These are phyloP conservation scores for Pyricularia sp. DNA, from an alignment of 2,329 filamentous ascomycete species.

Conservation along the genomic window DNA sequence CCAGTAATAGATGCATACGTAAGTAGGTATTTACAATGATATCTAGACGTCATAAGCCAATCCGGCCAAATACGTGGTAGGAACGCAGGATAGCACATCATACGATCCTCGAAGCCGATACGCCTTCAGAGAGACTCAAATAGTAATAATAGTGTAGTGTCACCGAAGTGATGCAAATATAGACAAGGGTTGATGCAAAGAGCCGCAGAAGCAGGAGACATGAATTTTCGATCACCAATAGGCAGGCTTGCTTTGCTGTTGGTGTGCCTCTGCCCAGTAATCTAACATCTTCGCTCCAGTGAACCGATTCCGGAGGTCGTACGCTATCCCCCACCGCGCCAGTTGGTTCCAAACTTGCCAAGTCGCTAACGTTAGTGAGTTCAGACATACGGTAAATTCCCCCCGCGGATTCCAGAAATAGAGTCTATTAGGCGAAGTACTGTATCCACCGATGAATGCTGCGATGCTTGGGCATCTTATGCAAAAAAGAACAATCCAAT, in stretches of 20 bases:
- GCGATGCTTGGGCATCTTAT: neutral
- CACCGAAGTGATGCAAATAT: neutral
- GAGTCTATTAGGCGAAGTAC: neutral
- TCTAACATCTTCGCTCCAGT: neutral
- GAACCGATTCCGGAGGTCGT: neutral
- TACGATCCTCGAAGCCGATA: neutral
- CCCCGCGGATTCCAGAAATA: neutral
- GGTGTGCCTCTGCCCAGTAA: neutral
- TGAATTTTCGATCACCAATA: neutral
- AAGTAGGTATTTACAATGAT: too few relatives aligned
- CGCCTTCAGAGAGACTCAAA: neutral
- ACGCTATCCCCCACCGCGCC: neutral
- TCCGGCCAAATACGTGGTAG: neutral
- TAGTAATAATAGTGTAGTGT: too few relatives aligned
- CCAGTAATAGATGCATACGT: too few relatives aligned
- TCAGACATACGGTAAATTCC: neutral
- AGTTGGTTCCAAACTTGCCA: neutral
- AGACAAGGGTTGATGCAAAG: too few relatives aligned
- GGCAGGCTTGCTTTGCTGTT: too few relatives aligned
- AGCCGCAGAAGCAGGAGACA: neutral
- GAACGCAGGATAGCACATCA: neutral
- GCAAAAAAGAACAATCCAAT: neutral
- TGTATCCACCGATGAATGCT: neutral
- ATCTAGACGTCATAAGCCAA: neutral
- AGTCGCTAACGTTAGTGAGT: neutral